Evolutionary conservation across 2,329 filamentous ascomycete species (phyloP), one percentile per base, ranked within the genome.

Genomic region (Leptographium radiaticola): DNA sequence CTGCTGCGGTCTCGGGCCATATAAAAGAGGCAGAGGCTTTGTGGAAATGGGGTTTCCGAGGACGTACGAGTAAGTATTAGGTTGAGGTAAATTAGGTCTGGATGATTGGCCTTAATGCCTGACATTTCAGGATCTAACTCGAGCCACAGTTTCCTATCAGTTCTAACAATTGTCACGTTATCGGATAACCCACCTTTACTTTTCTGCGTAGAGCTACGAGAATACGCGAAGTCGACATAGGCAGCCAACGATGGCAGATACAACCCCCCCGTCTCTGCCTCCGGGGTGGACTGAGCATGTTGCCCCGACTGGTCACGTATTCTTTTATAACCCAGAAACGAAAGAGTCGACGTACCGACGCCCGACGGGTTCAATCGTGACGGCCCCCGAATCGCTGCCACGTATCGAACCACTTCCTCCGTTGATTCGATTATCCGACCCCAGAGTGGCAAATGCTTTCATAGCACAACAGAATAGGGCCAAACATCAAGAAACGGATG

Each of bases 271-370:
- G 47, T 80, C 86, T 39, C 74, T 96, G 1, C 84, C 83, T 33
- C 75, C 83, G 45, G 89, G 88, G 58, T 96, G 90, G 90, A 88
- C 86, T n/a, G 87, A 95, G 68, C 89, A 96, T 70, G 90, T 84
- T 69, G 89, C 90, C 52, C 90, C 89, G 7, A 84, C 85, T 51
- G 89, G 89, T 6, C 89, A 95, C 67, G 76, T 77, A 33, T 96
- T 95, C 71, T 96, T 90, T 69, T 93, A 94, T 72, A 85, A 95
- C 70, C 74, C 82, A 47, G 74, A 78, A 53, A 91, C 87, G 1
- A 89, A 93, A 62, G 79, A 87, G 63, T 95, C 90, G 1, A 95
- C 90, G 45, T 96, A 95, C 67, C 85, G 77, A 42, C 81, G 88
- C 38, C 90, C 90, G 70, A 70, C 55, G 64, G 68, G 11, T 31